Percentiles rank a stretch among this genome's conserved stretches.
Evolutionary conservation across 2,329 filamentous ascomycete genomes (phyloP).

Genomic region (Mollisiaceae sp.): DNA sequence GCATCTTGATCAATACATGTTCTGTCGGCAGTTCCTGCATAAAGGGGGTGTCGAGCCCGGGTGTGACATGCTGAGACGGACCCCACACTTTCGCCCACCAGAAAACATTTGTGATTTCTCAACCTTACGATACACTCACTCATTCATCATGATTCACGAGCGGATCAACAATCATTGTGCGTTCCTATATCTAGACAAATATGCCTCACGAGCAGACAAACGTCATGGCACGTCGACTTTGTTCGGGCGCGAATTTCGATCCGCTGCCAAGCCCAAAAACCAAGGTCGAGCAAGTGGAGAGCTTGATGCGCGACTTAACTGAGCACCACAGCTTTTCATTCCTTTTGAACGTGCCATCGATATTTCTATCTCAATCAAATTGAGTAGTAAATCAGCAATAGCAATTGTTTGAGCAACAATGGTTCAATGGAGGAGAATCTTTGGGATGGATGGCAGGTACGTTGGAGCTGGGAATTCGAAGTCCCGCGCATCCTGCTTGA

Average conservation of each 20-base stretch:
- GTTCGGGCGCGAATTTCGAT: background rate
- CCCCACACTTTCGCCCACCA: background rate
- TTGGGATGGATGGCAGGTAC: constrained; percentile 39
- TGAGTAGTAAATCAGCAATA: background rate
- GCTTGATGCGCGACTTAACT: background rate
- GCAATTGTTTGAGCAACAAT: constrained; percentile 20
- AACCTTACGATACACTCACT: background rate
- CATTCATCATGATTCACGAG: constrained; percentile 1
- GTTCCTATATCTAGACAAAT: background rate
- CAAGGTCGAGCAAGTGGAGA: constrained; percentile 22
- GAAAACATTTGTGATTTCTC: background rate
- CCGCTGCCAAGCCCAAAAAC: constrained; percentile 19
- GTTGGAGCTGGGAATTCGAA: constrained; percentile 18
- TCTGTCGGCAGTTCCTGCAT: background rate
- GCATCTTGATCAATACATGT: constrained; percentile 7
- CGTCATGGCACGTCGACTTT: constrained; percentile 14
- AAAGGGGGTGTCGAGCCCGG: background rate
- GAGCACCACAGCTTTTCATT: constrained; percentile 2
- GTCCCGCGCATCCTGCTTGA: constrained; percentile 16
- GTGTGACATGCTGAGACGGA: background rate
- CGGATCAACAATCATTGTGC: background rate
- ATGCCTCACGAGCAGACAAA: background rate
- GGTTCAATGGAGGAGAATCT: constrained; percentile 42
- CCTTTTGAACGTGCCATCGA: background rate
- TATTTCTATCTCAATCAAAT: background rate